Percentiles rank a stretch among this genome's conserved stretches.
Evolutionary conservation across 768 basidiomycete species (phyloP).

Genomic region (Podaxis sp.): DNA sequence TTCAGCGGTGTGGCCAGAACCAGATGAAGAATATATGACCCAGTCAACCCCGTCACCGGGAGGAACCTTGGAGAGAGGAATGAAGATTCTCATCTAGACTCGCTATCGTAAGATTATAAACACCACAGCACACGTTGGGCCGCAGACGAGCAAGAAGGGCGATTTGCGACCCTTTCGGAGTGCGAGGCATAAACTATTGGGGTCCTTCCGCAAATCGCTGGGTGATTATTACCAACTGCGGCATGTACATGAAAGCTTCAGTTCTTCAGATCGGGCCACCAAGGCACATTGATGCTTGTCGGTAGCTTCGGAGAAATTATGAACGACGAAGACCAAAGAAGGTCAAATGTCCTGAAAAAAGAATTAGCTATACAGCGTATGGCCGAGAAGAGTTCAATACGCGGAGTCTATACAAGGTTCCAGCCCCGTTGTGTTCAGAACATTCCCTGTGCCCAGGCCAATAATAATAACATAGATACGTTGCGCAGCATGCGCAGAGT

Average conservation of each 20-base stretch:
- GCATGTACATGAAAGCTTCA: not conserved
- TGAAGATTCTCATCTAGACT: not conserved
- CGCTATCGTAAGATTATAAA: not conserved
- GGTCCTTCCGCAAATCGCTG: not conserved
- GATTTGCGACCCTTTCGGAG: constrained; percentile 3
- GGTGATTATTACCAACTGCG: not conserved
- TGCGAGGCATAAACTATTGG: not conserved
- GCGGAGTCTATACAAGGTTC: no score
- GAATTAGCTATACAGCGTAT: not conserved
- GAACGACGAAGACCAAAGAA: not conserved
- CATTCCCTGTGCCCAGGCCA: not conserved
- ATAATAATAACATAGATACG: not conserved
- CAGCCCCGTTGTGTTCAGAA: not conserved
- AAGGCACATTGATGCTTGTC: constrained; percentile 1
- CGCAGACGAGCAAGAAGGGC: not conserved
- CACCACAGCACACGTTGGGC: not conserved
- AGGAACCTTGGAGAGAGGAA: not conserved
- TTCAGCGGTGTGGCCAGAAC: not conserved
- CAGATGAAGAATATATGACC: not conserved
- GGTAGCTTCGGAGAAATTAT: not conserved
- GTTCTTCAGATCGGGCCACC: not conserved
- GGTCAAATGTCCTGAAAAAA: not conserved
- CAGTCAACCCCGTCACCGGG: not conserved
- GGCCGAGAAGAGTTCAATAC: no score
- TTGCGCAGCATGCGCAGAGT: constrained; percentile 1